Evolutionary conservation across 1,139 yeast genomes (phyloP), one percentile per base, ranked within the genome.

Genomic region (Yamadazyma siamensis): DNA sequence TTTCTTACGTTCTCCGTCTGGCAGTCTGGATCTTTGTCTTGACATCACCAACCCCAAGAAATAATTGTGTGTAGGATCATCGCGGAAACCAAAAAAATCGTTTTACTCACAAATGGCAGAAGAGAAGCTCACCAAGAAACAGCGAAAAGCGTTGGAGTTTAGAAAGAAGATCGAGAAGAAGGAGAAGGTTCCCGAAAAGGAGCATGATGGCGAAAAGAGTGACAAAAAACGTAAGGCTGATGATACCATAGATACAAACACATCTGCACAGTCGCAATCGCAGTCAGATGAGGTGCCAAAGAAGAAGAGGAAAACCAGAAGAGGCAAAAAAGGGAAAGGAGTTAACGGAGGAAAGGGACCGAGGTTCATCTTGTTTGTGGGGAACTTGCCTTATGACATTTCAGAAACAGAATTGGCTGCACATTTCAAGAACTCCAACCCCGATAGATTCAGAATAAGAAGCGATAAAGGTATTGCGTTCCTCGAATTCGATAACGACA

Each of bases 391-490:
- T 2, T 86, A 77, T 54, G 80, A 79, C 39, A 60, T 79, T 16
- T 69, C 77, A 2, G 75, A 75, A 34, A 70, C 72, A 5, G 87
- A 84, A 38, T 56, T 91, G 22, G 59, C 65, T 33, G 61, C 71
- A n/a, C 96, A 89, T 59, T 87, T 91, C 62, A 75, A 79, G 44
- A 75, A 78, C 23, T 70, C 85, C 32, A 62, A 68, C 13, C 96
- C 96, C 4, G 81, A 81, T 48, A 67, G 75, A 38, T 66, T 91
- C 36, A 77, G 98, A 51, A 61, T 86, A 29, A 75, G 97, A 54
- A 69, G 68, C 22, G 94, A 84, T 31, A 85, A 84, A 52, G 96
- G 96, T 5, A 88, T 89, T 53, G 97, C 97, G 15, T 91, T 91
- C 54, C 60, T 89, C 41, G 98, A 91, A 55, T 91, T 88, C 46